Conservation (phyloP, 108 stramenopile species). For the Pseudonitzschia multiseries region DNA sequence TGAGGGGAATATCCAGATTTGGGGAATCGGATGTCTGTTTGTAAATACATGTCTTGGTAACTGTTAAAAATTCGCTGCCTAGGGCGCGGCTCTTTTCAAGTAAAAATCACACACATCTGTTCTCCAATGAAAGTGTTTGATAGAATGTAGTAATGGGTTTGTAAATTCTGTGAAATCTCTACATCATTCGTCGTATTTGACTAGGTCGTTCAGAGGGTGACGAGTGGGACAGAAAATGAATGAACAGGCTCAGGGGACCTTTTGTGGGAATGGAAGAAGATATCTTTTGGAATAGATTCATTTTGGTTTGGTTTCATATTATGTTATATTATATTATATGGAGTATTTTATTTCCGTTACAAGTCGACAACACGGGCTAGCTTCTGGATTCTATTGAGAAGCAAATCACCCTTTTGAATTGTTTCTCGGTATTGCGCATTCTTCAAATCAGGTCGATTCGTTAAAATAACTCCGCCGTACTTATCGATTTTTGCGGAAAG, state of each 20-base stretch:
- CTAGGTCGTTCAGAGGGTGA: too few species aligned
- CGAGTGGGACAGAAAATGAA: too few species aligned
- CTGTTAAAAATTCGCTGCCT: conserved; percentile 1
- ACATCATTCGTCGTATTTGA: too few species aligned
- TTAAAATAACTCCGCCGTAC: conserved; percentile 96
- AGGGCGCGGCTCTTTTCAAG: background rate
- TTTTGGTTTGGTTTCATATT: too few species aligned
- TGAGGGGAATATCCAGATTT: conserved; percentile 16
- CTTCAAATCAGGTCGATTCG: conserved; percentile 93
- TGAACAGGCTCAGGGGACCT: too few species aligned
- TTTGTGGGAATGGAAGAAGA: too few species aligned
- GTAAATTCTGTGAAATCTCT: too few species aligned
- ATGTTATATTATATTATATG: too few species aligned
- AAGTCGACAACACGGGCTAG: conserved; percentile 94
- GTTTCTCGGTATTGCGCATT: conserved; percentile 96
- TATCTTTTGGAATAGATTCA: too few species aligned
- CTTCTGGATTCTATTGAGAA: conserved; percentile 96
- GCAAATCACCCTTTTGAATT: conserved; percentile 95
- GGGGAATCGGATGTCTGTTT: conserved; percentile 15
- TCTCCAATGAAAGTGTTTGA: too few species aligned
- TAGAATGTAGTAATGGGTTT: too few species aligned
- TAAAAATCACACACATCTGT: background rate
- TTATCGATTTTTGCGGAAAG: conserved; percentile 98
- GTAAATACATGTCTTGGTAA: background rate
- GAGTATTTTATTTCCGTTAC: conserved; percentile 42